These are phyloP conservation scores for Aspergillus sp. DNA, from an alignment of 2,329 filamentous ascomycete species.

Conservation along the genomic window DNA sequence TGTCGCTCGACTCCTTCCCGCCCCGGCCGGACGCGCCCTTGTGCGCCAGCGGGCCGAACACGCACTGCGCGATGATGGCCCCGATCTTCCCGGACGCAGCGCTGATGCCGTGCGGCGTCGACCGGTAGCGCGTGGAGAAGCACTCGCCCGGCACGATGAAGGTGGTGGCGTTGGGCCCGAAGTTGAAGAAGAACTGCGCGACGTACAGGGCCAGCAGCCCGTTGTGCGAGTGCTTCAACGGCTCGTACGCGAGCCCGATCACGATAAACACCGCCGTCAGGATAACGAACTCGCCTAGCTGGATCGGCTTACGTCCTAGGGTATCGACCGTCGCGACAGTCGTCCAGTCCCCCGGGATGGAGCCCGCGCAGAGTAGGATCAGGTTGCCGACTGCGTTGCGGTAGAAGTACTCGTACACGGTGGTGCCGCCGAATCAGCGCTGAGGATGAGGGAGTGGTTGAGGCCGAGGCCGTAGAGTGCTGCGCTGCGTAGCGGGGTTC, in stretches of 20 bases:
- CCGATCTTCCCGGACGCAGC: conserved; percentile 68
- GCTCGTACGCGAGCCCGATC: conserved; percentile 58
- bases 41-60: conserved; percentile 62
- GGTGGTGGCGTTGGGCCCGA: conserved; percentile 60
- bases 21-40: conserved; percentile 52
- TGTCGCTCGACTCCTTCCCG: conserved; percentile 48
- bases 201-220: conserved; percentile 61
- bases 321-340: conserved; percentile 73
- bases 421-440: conserved; percentile 60
- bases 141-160: conserved; percentile 65
- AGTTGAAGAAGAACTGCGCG: conserved; percentile 59
- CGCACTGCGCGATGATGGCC: conserved; percentile 65
- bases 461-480: conserved; percentile 69
- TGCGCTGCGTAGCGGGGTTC: too few species aligned
- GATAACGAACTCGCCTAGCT: conserved; percentile 61
- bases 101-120: conserved; percentile 65
- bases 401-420: conserved; percentile 68
- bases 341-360: conserved; percentile 80
- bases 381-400: conserved; percentile 77
- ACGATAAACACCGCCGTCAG: conserved; percentile 63
- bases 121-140: conserved; percentile 63
- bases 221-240: conserved; percentile 33
- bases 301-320: conserved; percentile 74
- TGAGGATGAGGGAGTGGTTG: conserved; percentile 72
- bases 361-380: conserved; percentile 74